Conservation (phyloP, 2,329 filamentous ascomycete species). For the Beauveria rudraprayagi region DNA sequence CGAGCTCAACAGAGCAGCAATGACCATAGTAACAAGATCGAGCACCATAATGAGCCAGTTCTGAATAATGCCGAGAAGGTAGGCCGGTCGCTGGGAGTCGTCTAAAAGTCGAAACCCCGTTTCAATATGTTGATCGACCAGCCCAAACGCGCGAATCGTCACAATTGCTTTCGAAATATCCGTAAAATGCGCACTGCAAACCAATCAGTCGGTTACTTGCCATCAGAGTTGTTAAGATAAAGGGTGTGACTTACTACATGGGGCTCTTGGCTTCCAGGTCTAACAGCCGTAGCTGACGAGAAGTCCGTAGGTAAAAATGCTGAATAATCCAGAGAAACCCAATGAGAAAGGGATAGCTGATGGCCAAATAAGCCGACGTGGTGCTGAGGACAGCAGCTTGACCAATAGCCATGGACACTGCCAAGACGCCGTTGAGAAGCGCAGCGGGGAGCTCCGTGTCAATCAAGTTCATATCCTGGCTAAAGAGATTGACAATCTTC, state of each 20-base stretch:
- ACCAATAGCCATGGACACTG: not conserved
- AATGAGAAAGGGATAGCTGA: conserved; percentile 42
- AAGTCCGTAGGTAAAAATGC: conserved; percentile 49
- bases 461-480: conserved; percentile 35
- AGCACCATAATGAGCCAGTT: conserved; percentile 46
- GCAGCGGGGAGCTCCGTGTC: conserved; percentile 30
- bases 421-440: conserved; percentile 22
- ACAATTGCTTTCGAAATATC: conserved; percentile 45
- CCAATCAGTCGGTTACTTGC: no score
- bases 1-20: conserved; percentile 37
- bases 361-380: conserved; percentile 35
- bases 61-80: conserved; percentile 48
- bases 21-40: conserved; percentile 36
- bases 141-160: conserved; percentile 48
- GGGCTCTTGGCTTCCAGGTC: conserved; percentile 56
- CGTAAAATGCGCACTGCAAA: conserved; percentile 34
- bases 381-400: conserved; percentile 7
- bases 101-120: conserved; percentile 41
- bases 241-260: conserved; percentile 28
- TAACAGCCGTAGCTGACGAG: conserved; percentile 50
- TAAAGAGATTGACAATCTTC: conserved; percentile 35
- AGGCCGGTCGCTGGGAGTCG: conserved; percentile 45
- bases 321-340: conserved; percentile 38
- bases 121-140: conserved; percentile 34
- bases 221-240: no score